Percentiles rank a stretch among this genome's conserved stretches.
These are phyloP conservation scores for Elsinoe australis DNA, from an alignment of 2,329 filamentous ascomycete species.

Conservation along the genomic window DNA sequence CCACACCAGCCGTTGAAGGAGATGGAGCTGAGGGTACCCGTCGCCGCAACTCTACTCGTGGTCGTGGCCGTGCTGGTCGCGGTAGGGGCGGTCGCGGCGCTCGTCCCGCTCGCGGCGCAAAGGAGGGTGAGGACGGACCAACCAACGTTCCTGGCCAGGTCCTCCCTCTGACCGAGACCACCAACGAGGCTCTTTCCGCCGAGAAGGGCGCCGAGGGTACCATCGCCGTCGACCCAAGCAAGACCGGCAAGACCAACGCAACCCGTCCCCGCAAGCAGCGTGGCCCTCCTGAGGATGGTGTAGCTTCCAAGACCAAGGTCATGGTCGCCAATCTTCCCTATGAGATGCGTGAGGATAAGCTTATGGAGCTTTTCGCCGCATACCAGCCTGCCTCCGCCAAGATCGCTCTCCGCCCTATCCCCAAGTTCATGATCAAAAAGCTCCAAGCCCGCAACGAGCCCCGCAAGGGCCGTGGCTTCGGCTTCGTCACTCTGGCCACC, in stretches of 20 bases:
- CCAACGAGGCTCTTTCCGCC: slow-evolving; percentile 50
- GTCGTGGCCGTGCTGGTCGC: slow-evolving; percentile 51
- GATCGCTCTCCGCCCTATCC: slow-evolving; percentile 96
- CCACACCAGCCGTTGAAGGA: slow-evolving; percentile 64
- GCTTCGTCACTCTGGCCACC: slow-evolving; percentile 90
- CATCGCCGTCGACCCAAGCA: slow-evolving; percentile 32
- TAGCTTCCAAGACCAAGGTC: slow-evolving; percentile 99
- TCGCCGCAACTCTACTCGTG: slow-evolving; percentile 49
- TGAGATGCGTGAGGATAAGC: slow-evolving; percentile 96
- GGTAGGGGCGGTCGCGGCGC: slow-evolving; percentile 53
- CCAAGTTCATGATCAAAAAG: slow-evolving; percentile 99
- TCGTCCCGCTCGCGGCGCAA: slow-evolving; percentile 33
- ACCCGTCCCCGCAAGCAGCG: slow-evolving; percentile 65
- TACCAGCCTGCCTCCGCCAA: slow-evolving; percentile 93
- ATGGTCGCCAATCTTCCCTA: slow-evolving; percentile 99
- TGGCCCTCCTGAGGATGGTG: slow-evolving; percentile 91
- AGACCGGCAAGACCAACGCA: slow-evolving; percentile 40
- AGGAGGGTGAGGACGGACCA: slow-evolving; percentile 36
- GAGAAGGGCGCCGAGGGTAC: slow-evolving; percentile 42
- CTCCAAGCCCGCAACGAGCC: slow-evolving; percentile 95
- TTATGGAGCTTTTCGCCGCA: slow-evolving; percentile 91
- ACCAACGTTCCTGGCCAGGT: slow-evolving; percentile 47
- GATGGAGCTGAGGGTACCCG: slow-evolving; percentile 62
- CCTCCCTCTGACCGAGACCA: slow-evolving; percentile 44
- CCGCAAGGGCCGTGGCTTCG: slow-evolving; percentile 98